These are phyloP conservation scores for Myriosclerotinia duriaeana DNA, from an alignment of 2,329 filamentous ascomycete genomes.

Conservation along the genomic window DNA sequence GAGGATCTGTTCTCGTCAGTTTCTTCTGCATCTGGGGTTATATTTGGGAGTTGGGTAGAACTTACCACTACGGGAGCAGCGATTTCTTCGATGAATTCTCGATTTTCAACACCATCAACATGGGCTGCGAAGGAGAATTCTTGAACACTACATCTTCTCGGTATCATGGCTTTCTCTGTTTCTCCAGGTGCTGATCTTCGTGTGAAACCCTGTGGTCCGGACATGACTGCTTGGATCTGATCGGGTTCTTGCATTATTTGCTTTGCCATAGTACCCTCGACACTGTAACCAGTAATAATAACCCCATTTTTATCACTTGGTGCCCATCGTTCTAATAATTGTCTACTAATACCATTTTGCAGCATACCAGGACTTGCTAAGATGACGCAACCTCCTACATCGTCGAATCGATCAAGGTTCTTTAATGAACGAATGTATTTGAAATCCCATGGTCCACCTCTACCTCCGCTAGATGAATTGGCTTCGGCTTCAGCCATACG, in stretches of 20 bases:
- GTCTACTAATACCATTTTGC: slow-evolving; percentile 90
- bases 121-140: slow-evolving; percentile 96
- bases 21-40: neutral
- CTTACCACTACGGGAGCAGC: slow-evolving; percentile 86
- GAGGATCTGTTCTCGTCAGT: slow-evolving; percentile 64
- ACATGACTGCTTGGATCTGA: slow-evolving; percentile 92
- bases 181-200: slow-evolving; percentile 60
- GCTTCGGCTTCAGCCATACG: slow-evolving; percentile 88
- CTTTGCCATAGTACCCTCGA: slow-evolving; percentile 98
- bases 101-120: slow-evolving; percentile 92
- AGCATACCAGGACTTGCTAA: slow-evolving; percentile 97
- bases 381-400: slow-evolving; percentile 95
- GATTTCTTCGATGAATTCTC: slow-evolving; percentile 95
- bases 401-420: slow-evolving; percentile 91
- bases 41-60: slow-evolving; percentile 35
- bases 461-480: slow-evolving; percentile 69
- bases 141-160: slow-evolving; percentile 85
- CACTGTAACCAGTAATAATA: slow-evolving; percentile 96
- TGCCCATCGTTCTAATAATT: slow-evolving; percentile 92
- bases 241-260: slow-evolving; percentile 94
- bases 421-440: slow-evolving; percentile 90
- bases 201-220: slow-evolving; percentile 64
- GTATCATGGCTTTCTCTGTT: slow-evolving; percentile 87
- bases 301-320: slow-evolving; percentile 97
- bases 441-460: slow-evolving; percentile 94